Base-by-base conservation (phyloP, 1,139 yeast species). In the Protomyces pachydermus region DNA sequence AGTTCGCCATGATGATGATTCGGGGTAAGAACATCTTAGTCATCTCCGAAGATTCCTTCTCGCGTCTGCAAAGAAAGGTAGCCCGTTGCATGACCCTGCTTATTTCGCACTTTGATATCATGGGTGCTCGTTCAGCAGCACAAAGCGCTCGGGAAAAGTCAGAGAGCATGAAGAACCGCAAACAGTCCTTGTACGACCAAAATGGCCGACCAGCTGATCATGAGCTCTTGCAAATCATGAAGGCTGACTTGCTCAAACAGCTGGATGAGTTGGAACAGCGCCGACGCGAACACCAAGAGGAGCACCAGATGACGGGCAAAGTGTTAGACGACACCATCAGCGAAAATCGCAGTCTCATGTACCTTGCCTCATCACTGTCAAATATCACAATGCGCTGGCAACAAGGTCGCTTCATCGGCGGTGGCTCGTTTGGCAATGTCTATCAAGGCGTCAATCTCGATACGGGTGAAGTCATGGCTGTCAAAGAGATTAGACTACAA, bases 331-430 rank as follows among this genome's bases (percentile, higher is more conserved):
- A 87, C 56, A 82, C 87, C 1, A 93, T 88, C 72, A 85, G 87
- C 69, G 97, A 91, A 71, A 88, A 91, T 71, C 96, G 91, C 73
- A 88, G 87, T 72, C 83, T 93, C 48, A 84, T 95, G 0, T 84
- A 90, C 65, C 80, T 95, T 67, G 96, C 97, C 0, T 88, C 97
- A 0, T 88, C 96, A 0, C 87, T 91, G 71, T 88, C 96, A 0
- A 87, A 91, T 72, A 88, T 91, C 37, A 87, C 97, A 0, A 91
- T 93, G 68, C 85, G 97, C 74, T 93, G 98, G 98, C 97, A 93
- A 74, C 95, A 93, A 76, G 96, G 97, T 57, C 84, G 87, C 66
- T 91, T 85, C 71, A 84, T 93, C 71, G 98, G 98, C 3, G 95
- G 96, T 54, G 98, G 98, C 56, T 85, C 97, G 0, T 95, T 93